Base-by-base conservation (phyloP, 345 rosid species). In the Brassica rapa region DNA sequence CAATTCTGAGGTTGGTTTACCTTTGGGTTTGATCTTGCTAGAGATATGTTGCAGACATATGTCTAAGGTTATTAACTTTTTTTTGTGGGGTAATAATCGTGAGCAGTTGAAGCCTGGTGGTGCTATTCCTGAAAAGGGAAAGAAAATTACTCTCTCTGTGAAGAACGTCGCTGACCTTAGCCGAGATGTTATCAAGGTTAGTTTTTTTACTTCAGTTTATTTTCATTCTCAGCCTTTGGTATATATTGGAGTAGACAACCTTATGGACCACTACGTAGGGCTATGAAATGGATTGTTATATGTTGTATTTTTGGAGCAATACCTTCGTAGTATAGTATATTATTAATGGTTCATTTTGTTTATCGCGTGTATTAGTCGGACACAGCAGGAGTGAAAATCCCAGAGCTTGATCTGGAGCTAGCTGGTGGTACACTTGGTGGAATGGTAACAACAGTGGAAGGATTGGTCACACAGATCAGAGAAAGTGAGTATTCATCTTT, bases 41-140 rank as follows among this genome's bases (percentile, higher is more conserved):
- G 66, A 49, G 16, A 27, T 0, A 27, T 27, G 30, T 27, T 27
- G 4, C 30, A 27, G 30, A 27, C 30, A 27, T 27, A 27, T 25
- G 29, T 25, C 29, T 25, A 25, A 25, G 32, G 30, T 77, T 41
- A 62, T 75, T 64, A 10, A 57, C 78, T 33, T 37, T 37, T 39
- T 39, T 39, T 39, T 8, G 2, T 8, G 12, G 43, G 43, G 43
- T 6, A 0, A 6, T 53, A 53, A 25, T 46, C 32, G 15, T 73
- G 74, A 73, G 83, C 90, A 94, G 98, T 81, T 94, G 82, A 94
- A 94, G 78, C 93, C 93, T 76, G 97, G 98, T 72, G 98, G 98
- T 5, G 75, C 80, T 55, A 85, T 94, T 82, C 95, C 98, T 78
- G 88, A 89, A 56, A 94, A 89, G 82, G 98, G 97, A 62, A 94